Evolutionary conservation across 352 stramenopile species (phyloP).

Genomic region (Pythium myriotylum): DNA sequence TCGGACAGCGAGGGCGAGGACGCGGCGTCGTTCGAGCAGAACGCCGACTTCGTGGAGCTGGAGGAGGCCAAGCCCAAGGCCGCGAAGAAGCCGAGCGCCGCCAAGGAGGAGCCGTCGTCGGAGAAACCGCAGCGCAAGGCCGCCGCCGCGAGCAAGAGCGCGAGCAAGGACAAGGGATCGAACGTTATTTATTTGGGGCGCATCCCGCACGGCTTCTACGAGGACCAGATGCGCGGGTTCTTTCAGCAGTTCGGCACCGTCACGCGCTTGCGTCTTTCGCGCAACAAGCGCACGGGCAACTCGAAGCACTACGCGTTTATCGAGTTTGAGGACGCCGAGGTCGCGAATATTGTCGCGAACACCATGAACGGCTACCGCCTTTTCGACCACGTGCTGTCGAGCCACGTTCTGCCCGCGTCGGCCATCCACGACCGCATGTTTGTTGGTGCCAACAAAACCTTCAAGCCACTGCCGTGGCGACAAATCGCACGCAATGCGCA

Average conservation of each 20-base stretch:
- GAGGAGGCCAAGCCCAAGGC: slow-evolving; percentile 46
- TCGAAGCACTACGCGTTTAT: slow-evolving; percentile 97
- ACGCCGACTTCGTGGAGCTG: slow-evolving; percentile 55
- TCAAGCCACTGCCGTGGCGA: slow-evolving; percentile 70
- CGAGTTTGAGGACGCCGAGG: slow-evolving; percentile 93
- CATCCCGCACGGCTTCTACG: slow-evolving; percentile 96
- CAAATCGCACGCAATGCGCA: slow-evolving; percentile 76
- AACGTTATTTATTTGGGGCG: slow-evolving; percentile 97
- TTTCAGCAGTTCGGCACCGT: slow-evolving; percentile 97
- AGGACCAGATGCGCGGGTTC: slow-evolving; percentile 95
- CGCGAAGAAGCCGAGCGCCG: slow-evolving; percentile 24
- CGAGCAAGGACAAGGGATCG: slow-evolving; percentile 46
- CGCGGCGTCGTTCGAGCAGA: slow-evolving; percentile 43
- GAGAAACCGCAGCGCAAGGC: slow-evolving; percentile 19
- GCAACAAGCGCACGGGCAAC: slow-evolving; percentile 94
- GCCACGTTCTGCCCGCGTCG: slow-evolving; percentile 87
- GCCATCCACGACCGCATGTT: slow-evolving; percentile 91
- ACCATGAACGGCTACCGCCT: slow-evolving; percentile 97
- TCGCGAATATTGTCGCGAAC: slow-evolving; percentile 92
- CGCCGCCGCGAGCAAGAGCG: slow-evolving; percentile 28
- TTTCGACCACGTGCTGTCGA: slow-evolving; percentile 93
- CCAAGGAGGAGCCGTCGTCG: slow-evolving; percentile 22
- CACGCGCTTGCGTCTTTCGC: slow-evolving; percentile 89
- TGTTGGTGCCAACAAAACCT: slow-evolving; percentile 80
- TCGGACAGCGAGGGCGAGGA: slow-evolving; percentile 79